Conservation (phyloP, 2,329 filamentous ascomycete genomes). For the Ceratocystiopsis minuta region DNA sequence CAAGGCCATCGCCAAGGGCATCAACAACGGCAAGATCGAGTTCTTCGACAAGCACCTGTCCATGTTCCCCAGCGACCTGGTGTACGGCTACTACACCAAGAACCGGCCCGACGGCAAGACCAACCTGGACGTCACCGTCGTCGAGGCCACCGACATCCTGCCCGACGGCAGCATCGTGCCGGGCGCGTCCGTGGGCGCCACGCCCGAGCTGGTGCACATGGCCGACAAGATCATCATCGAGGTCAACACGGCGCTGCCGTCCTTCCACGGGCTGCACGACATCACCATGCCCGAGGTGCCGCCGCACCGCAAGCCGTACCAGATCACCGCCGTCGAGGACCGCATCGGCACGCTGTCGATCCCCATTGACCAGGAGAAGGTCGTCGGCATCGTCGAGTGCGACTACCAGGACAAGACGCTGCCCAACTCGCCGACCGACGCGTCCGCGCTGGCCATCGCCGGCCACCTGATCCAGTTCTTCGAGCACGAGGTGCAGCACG, state of each 20-base stretch:
- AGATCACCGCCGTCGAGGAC: constrained; percentile 73
- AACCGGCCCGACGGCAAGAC: constrained; percentile 55
- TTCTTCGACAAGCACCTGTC: constrained; percentile 90
- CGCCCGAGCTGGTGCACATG: constrained; percentile 75
- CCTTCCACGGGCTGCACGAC: constrained; percentile 76
- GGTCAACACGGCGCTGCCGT: constrained; percentile 73
- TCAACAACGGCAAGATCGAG: constrained; percentile 74
- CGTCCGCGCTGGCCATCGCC: constrained; percentile 53
- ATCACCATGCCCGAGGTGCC: constrained; percentile 80
- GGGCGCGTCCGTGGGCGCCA: constrained; percentile 70
- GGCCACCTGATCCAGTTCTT: constrained; percentile 64
- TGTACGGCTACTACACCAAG: constrained; percentile 76
- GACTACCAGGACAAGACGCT: constrained; percentile 62
- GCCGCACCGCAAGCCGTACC: constrained; percentile 64
- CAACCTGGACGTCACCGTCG: constrained; percentile 64
- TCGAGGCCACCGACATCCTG: constrained; percentile 74
- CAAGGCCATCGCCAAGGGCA: constrained; percentile 77
- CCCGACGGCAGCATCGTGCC: constrained; percentile 80
- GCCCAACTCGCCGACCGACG: constrained; percentile 63
- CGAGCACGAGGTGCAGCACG: constrained; percentile 66
- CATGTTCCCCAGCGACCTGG: constrained; percentile 78
- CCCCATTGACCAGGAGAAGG: constrained; percentile 64
- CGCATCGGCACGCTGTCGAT: constrained; percentile 70
- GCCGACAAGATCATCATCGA: constrained; percentile 88
- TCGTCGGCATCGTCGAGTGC: constrained; percentile 69